Evolutionary conservation across 1,284 basidiomycete genomes (phyloP), one percentile per base, ranked within the genome.

Genomic region (Microbotryum lychnidis-dioicae): DNA sequence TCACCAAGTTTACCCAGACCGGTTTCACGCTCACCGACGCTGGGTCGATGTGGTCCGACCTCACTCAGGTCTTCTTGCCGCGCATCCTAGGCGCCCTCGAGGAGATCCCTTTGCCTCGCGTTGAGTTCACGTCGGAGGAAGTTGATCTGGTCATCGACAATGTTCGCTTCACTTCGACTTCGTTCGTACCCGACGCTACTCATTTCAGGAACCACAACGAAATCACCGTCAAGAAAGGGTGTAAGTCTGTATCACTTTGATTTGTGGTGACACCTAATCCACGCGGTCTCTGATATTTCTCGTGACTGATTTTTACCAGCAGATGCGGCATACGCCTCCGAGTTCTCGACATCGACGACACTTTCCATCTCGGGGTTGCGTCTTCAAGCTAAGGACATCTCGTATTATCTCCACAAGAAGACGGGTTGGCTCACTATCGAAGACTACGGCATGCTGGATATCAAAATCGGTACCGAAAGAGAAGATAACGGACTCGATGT

Each of bases 111-210:
- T 70, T 78, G 14, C 78, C 78, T 1, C 67, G 78, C 27, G 72
- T 78, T 70, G 78, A 79, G 66, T 79, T 74, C 71, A 73, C 76
- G 63, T 76, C 75, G 16, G 64, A 61, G 29, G 64, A 65, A 29
- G 46, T 68, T 20, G 67, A 69, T 46, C 46, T 67, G 37, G 60
- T 65, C 33, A 54, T 70, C 54, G 69, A 70, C 58, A 64, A 70
- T 56, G 58, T 74, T 20, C 65, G 65, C 27, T 69, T 78, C 60
- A 75, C 76, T 54, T 75, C 75, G 9, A 76, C 73, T 4, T 76
- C 74, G 1, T 79, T 79, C 70, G 76, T 79, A 53, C 78, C 78
- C 54, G 77, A 78, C 63, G 75, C 73, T 10, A 75, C 78, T 58
- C 73, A 76, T 50, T 70, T 79, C 63, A 72, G 77, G 59, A 73